Percentiles rank a stretch among this genome's conserved stretches.
These are phyloP conservation scores for Pelargonium fulgidum DNA, from an alignment of 441 rosid species.

Conservation along the genomic window DNA sequence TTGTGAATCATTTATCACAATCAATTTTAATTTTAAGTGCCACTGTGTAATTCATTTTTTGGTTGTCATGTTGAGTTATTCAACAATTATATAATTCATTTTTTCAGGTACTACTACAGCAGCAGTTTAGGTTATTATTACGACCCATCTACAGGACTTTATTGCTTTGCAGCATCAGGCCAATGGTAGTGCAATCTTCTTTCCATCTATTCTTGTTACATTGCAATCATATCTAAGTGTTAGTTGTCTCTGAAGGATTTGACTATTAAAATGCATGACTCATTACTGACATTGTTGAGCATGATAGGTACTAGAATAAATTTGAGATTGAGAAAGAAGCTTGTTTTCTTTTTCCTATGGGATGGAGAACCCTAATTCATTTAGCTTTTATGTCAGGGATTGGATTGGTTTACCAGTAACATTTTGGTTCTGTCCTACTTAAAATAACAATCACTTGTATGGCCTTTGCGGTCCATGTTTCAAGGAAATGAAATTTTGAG, in stretches of 20 bases:
- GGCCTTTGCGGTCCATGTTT: neutral
- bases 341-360: neutral
- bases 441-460: neutral
- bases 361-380: neutral
- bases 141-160: constrained; percentile 70
- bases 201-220: neutral
- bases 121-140: constrained; percentile 82
- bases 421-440: neutral
- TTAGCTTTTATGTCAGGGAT: neutral
- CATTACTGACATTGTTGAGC: neutral
- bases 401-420: neutral
- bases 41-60: neutral
- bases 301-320: neutral
- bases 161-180: constrained; percentile 71
- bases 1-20: neutral
- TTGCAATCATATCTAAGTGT: neutral
- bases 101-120: constrained; percentile 83
- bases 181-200: constrained; percentile 52
- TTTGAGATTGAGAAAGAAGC: neutral
- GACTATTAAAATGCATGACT: neutral
- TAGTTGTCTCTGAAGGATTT: neutral
- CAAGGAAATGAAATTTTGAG: neutral
- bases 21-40: neutral
- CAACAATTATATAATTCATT: neutral
- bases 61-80: neutral